phyloP scores from a whole-genome alignment of 192 early-diverging fungal genomes.

The Diversispora epigaea region DNA sequence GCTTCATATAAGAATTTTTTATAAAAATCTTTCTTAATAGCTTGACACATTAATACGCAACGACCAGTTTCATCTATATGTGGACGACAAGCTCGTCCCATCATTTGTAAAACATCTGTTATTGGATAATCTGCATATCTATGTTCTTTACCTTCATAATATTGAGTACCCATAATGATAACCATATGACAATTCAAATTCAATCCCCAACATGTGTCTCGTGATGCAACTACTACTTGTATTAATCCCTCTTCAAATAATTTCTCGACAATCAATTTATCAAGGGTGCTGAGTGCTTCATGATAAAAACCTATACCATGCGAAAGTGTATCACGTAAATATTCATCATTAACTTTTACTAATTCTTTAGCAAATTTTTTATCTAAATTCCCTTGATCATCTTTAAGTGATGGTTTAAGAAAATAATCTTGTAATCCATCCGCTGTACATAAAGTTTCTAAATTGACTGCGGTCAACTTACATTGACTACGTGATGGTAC shows the following conservation, averaged over 20 bases:
- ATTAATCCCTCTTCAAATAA: constrained; percentile 78
- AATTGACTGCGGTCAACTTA: constrained; percentile 80
- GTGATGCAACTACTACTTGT: constrained; percentile 86
- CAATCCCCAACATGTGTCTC: constrained; percentile 92
- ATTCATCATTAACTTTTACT: constrained; percentile 65
- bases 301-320: constrained; percentile 91
- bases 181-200: constrained; percentile 81
- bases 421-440: constrained; percentile 77
- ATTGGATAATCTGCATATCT: constrained; percentile 95
- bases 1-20: constrained; percentile 98
- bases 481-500: constrained; percentile 89
- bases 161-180: constrained; percentile 96
- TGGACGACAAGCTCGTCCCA: constrained; percentile 85
- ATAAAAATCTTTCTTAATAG: constrained; percentile 94
- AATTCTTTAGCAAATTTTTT: too few species aligned
- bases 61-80: constrained; percentile 61
- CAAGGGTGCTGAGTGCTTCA: constrained; percentile 78
- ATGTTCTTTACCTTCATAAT: constrained; percentile 91
- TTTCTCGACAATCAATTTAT: constrained; percentile 69
- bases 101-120: constrained; percentile 97
- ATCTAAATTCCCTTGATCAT: constrained; percentile 58
- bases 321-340: constrained; percentile 66
- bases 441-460: constrained; percentile 77
- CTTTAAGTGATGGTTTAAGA: constrained; percentile 64
- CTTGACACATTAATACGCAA: constrained; percentile 93